Conservation (phyloP, 371 early-diverging fungal genomes). For the Parasitella parasitica region DNA sequence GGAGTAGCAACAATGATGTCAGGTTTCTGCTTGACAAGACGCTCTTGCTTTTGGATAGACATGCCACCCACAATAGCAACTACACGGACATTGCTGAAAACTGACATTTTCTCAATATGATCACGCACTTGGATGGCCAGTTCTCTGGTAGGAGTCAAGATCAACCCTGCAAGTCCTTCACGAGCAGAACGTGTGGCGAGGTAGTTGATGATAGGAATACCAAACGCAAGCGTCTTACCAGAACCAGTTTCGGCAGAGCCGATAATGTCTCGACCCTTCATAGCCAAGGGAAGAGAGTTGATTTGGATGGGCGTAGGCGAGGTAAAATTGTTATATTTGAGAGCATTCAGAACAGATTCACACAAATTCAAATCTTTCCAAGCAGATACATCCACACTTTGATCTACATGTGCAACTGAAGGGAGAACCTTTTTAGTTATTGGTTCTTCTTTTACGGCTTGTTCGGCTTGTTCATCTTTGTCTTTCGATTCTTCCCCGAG, state of each 20-base stretch:
- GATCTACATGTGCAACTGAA: slow-evolving; percentile 42
- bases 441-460: slow-evolving; percentile 17
- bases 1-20: slow-evolving; percentile 97
- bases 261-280: slow-evolving; percentile 84
- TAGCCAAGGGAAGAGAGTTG: slow-evolving; percentile 74
- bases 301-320: slow-evolving; percentile 96
- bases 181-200: slow-evolving; percentile 40
- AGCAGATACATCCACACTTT: slow-evolving; percentile 54
- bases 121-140: slow-evolving; percentile 88
- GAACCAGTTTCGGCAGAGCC: slow-evolving; percentile 98
- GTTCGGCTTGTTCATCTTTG: slow-evolving; percentile 10
- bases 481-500: slow-evolving; percentile 17
- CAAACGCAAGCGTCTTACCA: slow-evolving; percentile 94
- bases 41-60: slow-evolving; percentile 87
- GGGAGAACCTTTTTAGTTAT: slow-evolving; percentile 18
- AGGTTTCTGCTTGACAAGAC: slow-evolving; percentile 67
- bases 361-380: slow-evolving; percentile 60
- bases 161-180: slow-evolving; percentile 49
- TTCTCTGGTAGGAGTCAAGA: slow-evolving; percentile 92
- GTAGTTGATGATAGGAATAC: slow-evolving; percentile 80
- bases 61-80: slow-evolving; percentile 92
- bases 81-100: slow-evolving; percentile 48
- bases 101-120: slow-evolving; percentile 65
- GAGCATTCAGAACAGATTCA: slow-evolving; percentile 58
- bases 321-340: slow-evolving; percentile 70